Evolutionary conservation across 768 basidiomycete species (phyloP).

Genomic region (Podaxis sp.): DNA sequence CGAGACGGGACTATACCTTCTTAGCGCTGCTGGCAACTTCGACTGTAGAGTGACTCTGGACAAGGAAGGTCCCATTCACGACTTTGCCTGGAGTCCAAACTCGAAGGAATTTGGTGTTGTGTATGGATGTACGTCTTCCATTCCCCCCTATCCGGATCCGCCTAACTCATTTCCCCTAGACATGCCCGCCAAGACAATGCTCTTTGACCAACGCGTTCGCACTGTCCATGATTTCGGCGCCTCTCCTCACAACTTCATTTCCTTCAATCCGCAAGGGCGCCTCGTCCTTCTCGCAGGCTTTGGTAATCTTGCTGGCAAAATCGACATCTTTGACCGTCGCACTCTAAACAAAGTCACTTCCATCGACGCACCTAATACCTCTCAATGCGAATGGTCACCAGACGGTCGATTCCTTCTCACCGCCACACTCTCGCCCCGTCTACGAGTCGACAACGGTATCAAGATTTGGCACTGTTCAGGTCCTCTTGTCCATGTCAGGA

Average conservation of each 20-base stretch:
- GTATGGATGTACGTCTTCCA: slow-evolving; percentile 80
- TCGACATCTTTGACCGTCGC: slow-evolving; percentile 89
- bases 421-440: slow-evolving; percentile 90
- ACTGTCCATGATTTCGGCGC: slow-evolving; percentile 88
- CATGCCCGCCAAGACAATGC: slow-evolving; percentile 92
- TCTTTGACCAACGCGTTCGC: slow-evolving; percentile 90
- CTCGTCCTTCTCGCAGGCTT: slow-evolving; percentile 91
- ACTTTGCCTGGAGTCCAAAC: slow-evolving; percentile 94
- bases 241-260: slow-evolving; percentile 86
- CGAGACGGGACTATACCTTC: slow-evolving; percentile 91
- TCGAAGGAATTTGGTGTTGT: slow-evolving; percentile 96
- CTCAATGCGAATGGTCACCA: slow-evolving; percentile 93
- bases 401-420: slow-evolving; percentile 92
- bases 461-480: slow-evolving; percentile 96
- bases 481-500: slow-evolving; percentile 79
- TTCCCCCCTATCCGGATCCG: neutral
- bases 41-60: slow-evolving; percentile 87
- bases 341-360: slow-evolving; percentile 73
- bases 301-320: slow-evolving; percentile 93
- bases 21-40: slow-evolving; percentile 90
- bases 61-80: slow-evolving; percentile 97
- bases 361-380: slow-evolving; percentile 92
- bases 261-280: slow-evolving; percentile 92
- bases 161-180: slow-evolving; percentile 38
- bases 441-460: slow-evolving; percentile 96